phyloP scores from a whole-genome alignment of 2,329 filamentous ascomycete species.

The Chrysosporium keratinophilum region DNA sequence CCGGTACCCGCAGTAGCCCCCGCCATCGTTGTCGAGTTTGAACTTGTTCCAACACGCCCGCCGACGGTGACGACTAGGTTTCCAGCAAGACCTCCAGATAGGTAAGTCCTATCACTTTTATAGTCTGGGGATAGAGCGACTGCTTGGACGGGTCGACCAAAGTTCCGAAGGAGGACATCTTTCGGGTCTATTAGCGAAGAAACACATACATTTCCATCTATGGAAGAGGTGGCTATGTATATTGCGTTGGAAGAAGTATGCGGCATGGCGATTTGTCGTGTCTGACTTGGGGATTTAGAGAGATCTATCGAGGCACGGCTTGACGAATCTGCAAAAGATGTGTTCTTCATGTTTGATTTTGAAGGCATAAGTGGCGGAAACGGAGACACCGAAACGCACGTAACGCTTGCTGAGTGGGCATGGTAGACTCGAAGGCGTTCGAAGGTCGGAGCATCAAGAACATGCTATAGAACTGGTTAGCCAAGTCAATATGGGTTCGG shows the following conservation, averaged over 20 bases:
- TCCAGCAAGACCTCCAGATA: conserved; percentile 83
- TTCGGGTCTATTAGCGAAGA: conserved; percentile 76
- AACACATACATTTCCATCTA: conserved; percentile 91
- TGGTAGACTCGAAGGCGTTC: conserved; percentile 76
- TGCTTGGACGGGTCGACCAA: conserved; percentile 81
- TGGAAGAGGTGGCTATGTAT: conserved; percentile 83
- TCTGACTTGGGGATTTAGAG: conserved; percentile 15
- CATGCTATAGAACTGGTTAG: conserved; percentile 51
- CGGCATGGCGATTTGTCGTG: conserved; percentile 41
- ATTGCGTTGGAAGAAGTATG: conserved; percentile 80
- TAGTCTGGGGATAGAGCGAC: conserved; percentile 93
- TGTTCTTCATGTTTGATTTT: neutral
- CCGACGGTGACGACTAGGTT: conserved; percentile 78
- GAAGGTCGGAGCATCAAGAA: conserved; percentile 72
- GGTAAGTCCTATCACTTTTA: conserved; percentile 74
- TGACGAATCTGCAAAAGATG: conserved; percentile 6
- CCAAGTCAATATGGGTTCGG: conserved; percentile 15
- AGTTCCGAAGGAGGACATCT: conserved; percentile 85
- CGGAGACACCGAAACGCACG: conserved; percentile 80
- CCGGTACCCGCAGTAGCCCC: conserved; percentile 61
- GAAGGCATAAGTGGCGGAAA: conserved; percentile 53
- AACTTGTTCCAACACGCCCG: conserved; percentile 64
- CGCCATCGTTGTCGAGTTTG: conserved; percentile 79
- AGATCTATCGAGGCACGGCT: conserved; percentile 17
- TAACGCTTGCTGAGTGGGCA: conserved; percentile 85